phyloP scores from a whole-genome alignment of 768 basidiomycete species.

The Antrodiella citrinella region DNA sequence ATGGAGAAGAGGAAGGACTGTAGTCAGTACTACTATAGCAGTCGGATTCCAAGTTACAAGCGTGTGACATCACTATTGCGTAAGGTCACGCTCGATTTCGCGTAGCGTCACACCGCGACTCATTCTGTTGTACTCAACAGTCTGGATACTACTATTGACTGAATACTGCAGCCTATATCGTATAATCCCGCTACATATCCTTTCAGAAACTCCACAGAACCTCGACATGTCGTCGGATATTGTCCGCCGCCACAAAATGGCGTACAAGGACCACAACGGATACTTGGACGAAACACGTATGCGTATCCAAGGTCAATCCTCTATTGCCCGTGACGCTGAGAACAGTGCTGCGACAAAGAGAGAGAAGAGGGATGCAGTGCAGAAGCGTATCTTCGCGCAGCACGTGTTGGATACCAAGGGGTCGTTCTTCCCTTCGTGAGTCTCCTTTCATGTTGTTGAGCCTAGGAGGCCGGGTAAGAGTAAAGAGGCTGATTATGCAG shows the following conservation, averaged over 20 bases:
- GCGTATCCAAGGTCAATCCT: background rate
- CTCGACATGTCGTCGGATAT: background rate
- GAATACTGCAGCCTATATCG: too few relatives aligned
- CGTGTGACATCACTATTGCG: too few relatives aligned
- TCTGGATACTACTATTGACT: too few relatives aligned
- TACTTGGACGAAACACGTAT: slow-evolving; percentile 4
- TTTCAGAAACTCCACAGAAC: background rate
- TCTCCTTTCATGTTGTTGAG: background rate
- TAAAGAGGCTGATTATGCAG: too few relatives aligned
- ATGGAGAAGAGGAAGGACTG: too few relatives aligned
- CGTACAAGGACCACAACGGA: slow-evolving; percentile 9
- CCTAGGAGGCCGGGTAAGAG: too few relatives aligned
- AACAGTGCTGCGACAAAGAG: background rate
- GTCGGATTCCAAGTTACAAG: too few relatives aligned
- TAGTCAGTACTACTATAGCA: too few relatives aligned
- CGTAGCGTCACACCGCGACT: too few relatives aligned
- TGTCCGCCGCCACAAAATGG: too few relatives aligned
- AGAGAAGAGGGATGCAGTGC: slow-evolving; percentile 13
- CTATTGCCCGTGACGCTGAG: background rate
- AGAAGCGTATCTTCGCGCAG: slow-evolving; percentile 13
- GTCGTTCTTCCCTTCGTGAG: slow-evolving; percentile 19
- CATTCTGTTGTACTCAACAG: too few relatives aligned
- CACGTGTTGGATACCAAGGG: slow-evolving; percentile 19
- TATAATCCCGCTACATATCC: background rate
- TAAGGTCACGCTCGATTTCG: too few relatives aligned